Base-by-base conservation (phyloP, 2,329 filamentous ascomycete species). In the Thermomyces lanuginosus region DNA sequence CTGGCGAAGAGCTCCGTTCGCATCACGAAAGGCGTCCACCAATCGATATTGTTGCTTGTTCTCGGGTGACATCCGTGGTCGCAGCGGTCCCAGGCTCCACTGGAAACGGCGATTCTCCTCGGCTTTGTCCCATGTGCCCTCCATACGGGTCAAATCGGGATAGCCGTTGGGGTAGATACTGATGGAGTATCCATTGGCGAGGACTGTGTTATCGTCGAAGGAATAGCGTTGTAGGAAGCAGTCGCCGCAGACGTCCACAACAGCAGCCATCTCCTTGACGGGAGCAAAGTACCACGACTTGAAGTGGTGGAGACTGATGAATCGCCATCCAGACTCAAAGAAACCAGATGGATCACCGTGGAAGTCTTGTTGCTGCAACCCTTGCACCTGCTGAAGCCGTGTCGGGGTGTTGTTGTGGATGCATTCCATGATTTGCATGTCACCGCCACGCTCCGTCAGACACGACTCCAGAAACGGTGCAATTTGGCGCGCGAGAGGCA, bases 71-170 rank as follows among this genome's bases (percentile, higher is more conserved):
- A n/a, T n/a, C 26, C 41, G 45, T n/a, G 45, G 45, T 27, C 54
- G 51, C 23, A 58, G 40, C 16, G 52, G 49, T 26, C 53, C 55
- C 6, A 58, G 39, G 13, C 52, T 48, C 19, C 42, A 37, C 29
- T 56, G 51, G 34, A 50, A 58, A 15, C 51, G 53, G 21, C 38
- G 43, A n/a, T 49, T 45, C 27, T 57, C 53, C n/a, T n/a, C n/a
- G n/a, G n/a, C n/a, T n/a, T n/a, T n/a, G n/a, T 51, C 47, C 54
- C 54, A 58, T 9, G 54, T 58, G 43, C 55, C 55, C 37, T 58
- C 55, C 37, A 56, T 47, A 32, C 57, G 53, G n/a, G 44, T 47
- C 37, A 54, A 45, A 26, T 54, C 46, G 2, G 49, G 42, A 4
- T 46, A 44, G 22, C 41, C 39, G 27, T 46, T 42, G 14, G 46